phyloP scores from a whole-genome alignment of 805 yeast genomes.

The Teunomyces panamensis region DNA sequence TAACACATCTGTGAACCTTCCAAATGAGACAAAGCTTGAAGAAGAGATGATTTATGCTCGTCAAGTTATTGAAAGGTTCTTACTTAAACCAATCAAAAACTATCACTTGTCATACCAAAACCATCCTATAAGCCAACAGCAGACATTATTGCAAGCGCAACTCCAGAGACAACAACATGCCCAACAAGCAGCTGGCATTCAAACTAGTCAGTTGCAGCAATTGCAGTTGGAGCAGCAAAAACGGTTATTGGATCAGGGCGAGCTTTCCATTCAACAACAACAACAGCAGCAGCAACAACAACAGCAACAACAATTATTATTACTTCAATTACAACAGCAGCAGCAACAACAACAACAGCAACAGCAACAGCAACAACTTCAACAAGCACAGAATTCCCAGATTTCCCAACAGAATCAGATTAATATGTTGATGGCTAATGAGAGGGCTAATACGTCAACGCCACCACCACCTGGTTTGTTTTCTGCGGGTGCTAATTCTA shows the following conservation, averaged over 20 bases:
- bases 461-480: slow-evolving; percentile 78
- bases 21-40: slow-evolving; percentile 32
- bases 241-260: slow-evolving; percentile 10
- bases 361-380: slow-evolving; percentile 48
- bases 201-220: slow-evolving; percentile 25
- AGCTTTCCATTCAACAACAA: slow-evolving; percentile 10
- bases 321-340: slow-evolving; percentile 4
- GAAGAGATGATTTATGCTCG: slow-evolving; percentile 36
- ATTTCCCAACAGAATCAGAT: slow-evolving; percentile 22
- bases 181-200: slow-evolving; percentile 17
- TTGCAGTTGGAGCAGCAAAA: slow-evolving; percentile 29
- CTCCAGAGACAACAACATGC: slow-evolving; percentile 22
- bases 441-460: slow-evolving; percentile 43
- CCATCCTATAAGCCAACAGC: slow-evolving; percentile 39
- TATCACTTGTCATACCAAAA: slow-evolving; percentile 45
- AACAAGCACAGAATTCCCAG: slow-evolving; percentile 16
- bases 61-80: slow-evolving; percentile 39
- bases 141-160: slow-evolving; percentile 30
- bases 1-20: slow-evolving; percentile 25
- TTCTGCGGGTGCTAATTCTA: slow-evolving; percentile 19
- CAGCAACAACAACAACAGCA: slow-evolving; percentile 43
- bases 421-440: slow-evolving; percentile 27
- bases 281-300: slow-evolving; percentile 11
- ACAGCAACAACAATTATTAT: slow-evolving; percentile 31
- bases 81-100: slow-evolving; percentile 42